Evolutionary conservation across 805 yeast genomes (phyloP), one percentile per base, ranked within the genome.

Genomic region (Geotrichum ghanense): DNA sequence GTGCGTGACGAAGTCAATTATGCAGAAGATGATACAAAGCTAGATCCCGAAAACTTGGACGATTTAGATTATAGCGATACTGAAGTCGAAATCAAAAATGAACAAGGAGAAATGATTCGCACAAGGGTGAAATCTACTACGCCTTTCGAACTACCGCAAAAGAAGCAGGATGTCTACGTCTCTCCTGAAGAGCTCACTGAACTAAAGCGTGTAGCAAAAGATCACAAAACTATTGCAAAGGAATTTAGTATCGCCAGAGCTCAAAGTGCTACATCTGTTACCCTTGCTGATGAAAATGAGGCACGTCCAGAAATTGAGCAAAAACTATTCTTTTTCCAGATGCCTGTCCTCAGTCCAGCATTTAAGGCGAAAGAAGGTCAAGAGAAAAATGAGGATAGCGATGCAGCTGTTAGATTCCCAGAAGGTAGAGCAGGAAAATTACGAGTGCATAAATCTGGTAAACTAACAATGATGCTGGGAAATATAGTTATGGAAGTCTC

Each of bases 381-480:
- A 16, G 46, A 45, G 22, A 47, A 49, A 23, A 46, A 22, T 10
- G 49, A 48, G 22, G 49, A 50, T 9, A 53, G 41, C 2, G 54
- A 34, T 17, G 17, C 44, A 34, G 16, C 26, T 20, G 14, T 12
- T 12, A 39, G 16, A 9, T 43, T 42, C n/a, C 56, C 56, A 0
- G 63, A 66, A 35, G 96, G 96, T 1, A 70, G 70, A 46, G 71
- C 87, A 34, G 97, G 97, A 3, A 70, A 74, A 7, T 58, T 90
- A 26, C 75, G 90, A 47, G 70, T 81, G 42, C 96, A 89, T 61
- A 76, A 80, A 56, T 85, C 95, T 1, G 97, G 97, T 2, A 84
- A 76, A 59, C 62, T 87, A 19, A 72, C 94, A 2, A 73, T 89
- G 62, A 74, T 77, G 50, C 66, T 90, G 34, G 95, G 95, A 12